Conservation (phyloP, 148 eudicot genomes). For the Simmondsia chinensis region DNA sequence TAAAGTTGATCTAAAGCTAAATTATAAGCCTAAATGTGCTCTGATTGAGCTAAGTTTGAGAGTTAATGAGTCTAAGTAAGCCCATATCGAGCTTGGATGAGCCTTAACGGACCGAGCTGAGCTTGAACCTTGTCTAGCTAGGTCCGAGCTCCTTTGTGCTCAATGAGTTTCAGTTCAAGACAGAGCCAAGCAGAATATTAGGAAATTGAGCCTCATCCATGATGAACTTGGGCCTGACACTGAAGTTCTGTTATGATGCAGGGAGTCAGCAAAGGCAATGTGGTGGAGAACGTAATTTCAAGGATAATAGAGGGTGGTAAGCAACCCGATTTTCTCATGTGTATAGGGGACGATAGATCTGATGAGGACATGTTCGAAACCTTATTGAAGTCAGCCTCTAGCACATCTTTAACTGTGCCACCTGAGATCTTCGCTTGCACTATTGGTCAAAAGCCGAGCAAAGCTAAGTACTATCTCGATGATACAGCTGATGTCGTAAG, state of each 20-base stretch:
- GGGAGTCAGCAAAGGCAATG: constrained; percentile 80
- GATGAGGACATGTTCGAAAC: constrained; percentile 91
- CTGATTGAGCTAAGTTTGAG: too few relatives aligned
- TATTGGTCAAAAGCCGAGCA: constrained; percentile 86
- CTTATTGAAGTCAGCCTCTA: constrained; percentile 34
- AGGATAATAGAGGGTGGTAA: constrained; percentile 25
- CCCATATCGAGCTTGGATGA: too few relatives aligned
- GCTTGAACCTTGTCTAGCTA: too few relatives aligned
- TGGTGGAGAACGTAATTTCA: constrained; percentile 53
- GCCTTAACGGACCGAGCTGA: too few relatives aligned
- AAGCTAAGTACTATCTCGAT: constrained; percentile 78
- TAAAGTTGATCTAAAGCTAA: too few relatives aligned
- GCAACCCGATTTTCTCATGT: constrained; percentile 64
- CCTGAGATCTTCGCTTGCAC: constrained; percentile 77
- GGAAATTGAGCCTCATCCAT: too few relatives aligned
- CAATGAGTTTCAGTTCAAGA: too few relatives aligned
- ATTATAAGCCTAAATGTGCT: too few relatives aligned
- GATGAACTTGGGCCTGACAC: too few relatives aligned
- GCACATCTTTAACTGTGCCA: constrained; percentile 16
- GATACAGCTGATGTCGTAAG: constrained; percentile 46
- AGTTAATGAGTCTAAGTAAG: too few relatives aligned
- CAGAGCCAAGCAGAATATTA: too few relatives aligned
- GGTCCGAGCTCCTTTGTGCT: too few relatives aligned
- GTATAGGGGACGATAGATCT: constrained; percentile 78
- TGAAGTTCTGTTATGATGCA: constrained; percentile 12